Evolutionary conservation across 75 land plant species (phyloP), one percentile per base, ranked within the genome.

Genomic region (Gnetum montanum): DNA sequence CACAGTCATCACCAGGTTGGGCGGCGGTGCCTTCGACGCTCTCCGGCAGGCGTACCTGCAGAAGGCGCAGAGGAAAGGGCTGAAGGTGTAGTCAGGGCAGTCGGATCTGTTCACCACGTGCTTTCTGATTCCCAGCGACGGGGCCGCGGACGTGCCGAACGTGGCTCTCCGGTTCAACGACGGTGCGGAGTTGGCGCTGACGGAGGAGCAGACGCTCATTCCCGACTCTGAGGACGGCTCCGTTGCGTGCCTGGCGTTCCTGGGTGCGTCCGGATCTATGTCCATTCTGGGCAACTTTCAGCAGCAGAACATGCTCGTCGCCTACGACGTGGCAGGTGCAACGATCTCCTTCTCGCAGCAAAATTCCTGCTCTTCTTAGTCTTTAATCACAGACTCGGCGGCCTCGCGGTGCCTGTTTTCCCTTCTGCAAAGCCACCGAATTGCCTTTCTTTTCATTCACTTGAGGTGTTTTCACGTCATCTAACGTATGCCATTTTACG

Each of bases 1-100:
- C 4, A 78, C 82, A 27, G 67, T 61, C 35, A 64, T 78, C 22
- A 69, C 70, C 1, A 43, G 66, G n/a, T 49, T 78, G 8, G 65
- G 72, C 6, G 19, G 61, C 6, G 23, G 57, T 19, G 72, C 52
- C 36, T 72, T 67, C 59, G 4, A 10, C 4, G 57, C 55, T 0
- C 38, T 77, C 1, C 31, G 57, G 0, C 4, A 54, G 1, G 56
- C 61, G 0, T 64, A n/a, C n/a, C n/a, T 75, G 43, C 15, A 28
- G 3, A 12, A 20, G 0, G 18, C 0, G 4, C 64, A 65, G 72
- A 1, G 54, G n/a, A 44, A 52, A 25, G 61, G 50, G 40, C 48
- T 57, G 4, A 1, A 15, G 49, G 61, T 49, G 26, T 33, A 34
- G 19, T 18, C 72, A n/a, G n/a, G n/a, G n/a, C n/a, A n/a, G 0